A percentile compares a stretch with the other conserved stretches of the same genome.
Evolutionary conservation across 371 early-diverging fungal species (phyloP).

Genomic region (Lichtheimia hyalospora): DNA sequence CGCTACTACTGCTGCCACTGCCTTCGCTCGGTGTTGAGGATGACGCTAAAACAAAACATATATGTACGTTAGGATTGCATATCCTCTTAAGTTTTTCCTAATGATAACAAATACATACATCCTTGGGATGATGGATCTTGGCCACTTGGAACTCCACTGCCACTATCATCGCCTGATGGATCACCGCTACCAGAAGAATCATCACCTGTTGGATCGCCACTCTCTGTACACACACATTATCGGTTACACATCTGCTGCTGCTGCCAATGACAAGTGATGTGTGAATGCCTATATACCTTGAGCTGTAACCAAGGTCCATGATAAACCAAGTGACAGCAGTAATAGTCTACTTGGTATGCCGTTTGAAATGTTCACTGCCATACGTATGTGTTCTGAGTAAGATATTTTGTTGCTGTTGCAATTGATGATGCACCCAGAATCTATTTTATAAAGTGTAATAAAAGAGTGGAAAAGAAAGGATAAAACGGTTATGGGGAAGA

Average conservation of each 20-base stretch:
- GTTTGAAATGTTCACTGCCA: too few relatives aligned
- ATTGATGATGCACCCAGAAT: too few relatives aligned
- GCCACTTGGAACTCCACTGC: constrained; percentile 1
- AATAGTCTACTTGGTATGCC: too few relatives aligned
- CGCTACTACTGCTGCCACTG: not conserved
- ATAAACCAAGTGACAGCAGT: too few relatives aligned
- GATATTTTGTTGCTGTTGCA: too few relatives aligned
- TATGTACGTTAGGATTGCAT: not conserved
- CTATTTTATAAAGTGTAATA: too few relatives aligned
- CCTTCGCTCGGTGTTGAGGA: not conserved
- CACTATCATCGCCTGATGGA: constrained; percentile 6
- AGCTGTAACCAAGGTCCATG: too few relatives aligned
- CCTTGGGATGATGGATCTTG: not conserved
- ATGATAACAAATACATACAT: too few relatives aligned
- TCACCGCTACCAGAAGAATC: constrained; percentile 6
- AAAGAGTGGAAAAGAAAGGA: constrained; percentile 1
- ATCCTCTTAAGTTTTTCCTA: too few relatives aligned
- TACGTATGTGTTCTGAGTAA: too few relatives aligned
- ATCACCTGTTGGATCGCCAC: constrained; percentile 2
- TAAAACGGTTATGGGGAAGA: not conserved
- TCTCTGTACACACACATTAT: not conserved
- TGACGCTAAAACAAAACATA: not conserved
- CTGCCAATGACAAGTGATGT: not conserved
- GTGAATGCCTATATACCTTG: not conserved
- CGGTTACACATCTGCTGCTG: too few relatives aligned